These are phyloP conservation scores for Penicillium macrosclerotiorum DNA, from an alignment of 495 filamentous ascomycete genomes.

Conservation along the genomic window DNA sequence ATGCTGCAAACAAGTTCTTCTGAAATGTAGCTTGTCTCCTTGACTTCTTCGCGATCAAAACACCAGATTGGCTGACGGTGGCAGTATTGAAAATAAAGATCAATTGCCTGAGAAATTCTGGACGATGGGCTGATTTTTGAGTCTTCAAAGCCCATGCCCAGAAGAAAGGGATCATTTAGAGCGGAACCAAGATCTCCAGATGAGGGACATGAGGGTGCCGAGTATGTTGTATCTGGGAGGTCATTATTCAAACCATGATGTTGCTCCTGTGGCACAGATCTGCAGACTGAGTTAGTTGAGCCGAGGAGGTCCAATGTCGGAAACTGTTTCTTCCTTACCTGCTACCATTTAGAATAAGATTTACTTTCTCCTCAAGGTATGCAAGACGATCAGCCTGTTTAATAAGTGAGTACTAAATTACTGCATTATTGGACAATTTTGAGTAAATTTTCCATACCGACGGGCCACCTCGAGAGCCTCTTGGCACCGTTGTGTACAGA, in stretches of 20 bases:
- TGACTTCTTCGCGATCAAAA: constrained; percentile 43
- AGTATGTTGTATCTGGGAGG: constrained; percentile 14
- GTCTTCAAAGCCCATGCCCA: constrained; percentile 32
- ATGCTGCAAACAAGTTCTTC: constrained; percentile 46
- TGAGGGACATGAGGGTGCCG: constrained; percentile 16
- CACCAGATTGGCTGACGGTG: constrained; percentile 51
- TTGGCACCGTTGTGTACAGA: constrained; percentile 32
- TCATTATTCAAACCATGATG: constrained; percentile 15
- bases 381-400: constrained; percentile 43
- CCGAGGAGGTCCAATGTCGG: constrained; percentile 7
- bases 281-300: constrained; percentile 10
- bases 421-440: background rate
- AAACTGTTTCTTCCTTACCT: too few relatives aligned
- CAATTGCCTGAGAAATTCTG: constrained; percentile 32
- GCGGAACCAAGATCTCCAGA: constrained; percentile 18
- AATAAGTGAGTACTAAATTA: constrained; percentile 14
- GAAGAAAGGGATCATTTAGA: constrained; percentile 25
- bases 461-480: constrained; percentile 28
- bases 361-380: constrained; percentile 47
- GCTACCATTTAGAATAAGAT: constrained; percentile 40
- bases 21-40: constrained; percentile 31
- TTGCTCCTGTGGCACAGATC: constrained; percentile 18
- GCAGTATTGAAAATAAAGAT: constrained; percentile 46
- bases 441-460: constrained; percentile 31
- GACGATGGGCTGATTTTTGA: constrained; percentile 26